Percentiles rank a stretch among this genome's conserved stretches.
These are phyloP conservation scores for Puccinia polysora DNA, from an alignment of 1,284 basidiomycete genomes.

Conservation along the genomic window DNA sequence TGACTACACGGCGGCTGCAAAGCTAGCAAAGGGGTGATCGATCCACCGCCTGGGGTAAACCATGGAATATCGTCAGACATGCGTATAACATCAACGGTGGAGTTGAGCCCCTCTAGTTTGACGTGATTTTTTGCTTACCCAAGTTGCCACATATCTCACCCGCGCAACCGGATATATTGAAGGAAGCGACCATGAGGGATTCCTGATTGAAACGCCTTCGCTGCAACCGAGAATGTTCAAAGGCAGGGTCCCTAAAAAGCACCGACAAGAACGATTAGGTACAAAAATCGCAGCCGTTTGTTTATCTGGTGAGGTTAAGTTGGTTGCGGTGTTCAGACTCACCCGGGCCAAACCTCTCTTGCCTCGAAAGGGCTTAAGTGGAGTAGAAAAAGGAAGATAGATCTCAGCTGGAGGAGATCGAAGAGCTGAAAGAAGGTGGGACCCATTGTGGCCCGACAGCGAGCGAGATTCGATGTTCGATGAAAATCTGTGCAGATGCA, in stretches of 20 bases:
- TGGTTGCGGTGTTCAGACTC: background rate
- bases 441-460: no score
- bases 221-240: slow-evolving; percentile 1
- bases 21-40: slow-evolving; percentile 25
- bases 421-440: background rate
- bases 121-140: background rate
- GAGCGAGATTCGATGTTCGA: no score
- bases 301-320: background rate
- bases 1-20: slow-evolving; percentile 16
- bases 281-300: background rate
- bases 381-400: background rate
- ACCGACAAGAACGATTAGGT: background rate
- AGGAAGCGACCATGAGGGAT: background rate
- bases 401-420: background rate
- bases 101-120: background rate
- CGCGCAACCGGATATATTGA: slow-evolving; percentile 18
- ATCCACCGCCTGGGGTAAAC: slow-evolving; percentile 17
- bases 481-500: no score
- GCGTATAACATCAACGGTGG: background rate
- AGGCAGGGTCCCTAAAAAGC: slow-evolving; percentile 13
- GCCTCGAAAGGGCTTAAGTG: slow-evolving; percentile 5
- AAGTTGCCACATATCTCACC: slow-evolving; percentile 34
- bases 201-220: slow-evolving; percentile 40
- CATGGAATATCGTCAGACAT: background rate
- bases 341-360: slow-evolving; percentile 17